Base-by-base conservation (phyloP, 108 stramenopile species). In the Nitzschia inconspicua region DNA sequence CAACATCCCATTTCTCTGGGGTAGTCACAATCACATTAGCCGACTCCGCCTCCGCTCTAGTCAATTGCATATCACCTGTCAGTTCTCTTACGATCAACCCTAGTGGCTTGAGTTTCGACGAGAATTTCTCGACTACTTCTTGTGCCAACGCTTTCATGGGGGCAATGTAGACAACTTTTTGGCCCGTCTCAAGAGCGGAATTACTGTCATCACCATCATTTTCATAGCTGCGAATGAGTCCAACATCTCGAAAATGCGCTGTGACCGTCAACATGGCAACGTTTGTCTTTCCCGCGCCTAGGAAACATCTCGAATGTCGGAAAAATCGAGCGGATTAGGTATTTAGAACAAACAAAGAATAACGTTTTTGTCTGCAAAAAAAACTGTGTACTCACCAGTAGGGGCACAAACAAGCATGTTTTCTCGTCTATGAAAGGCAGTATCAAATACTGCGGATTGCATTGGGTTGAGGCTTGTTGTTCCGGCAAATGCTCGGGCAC, bases 61-160 rank as follows among this genome's bases (percentile, higher is more conserved):
- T 91, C 7, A 99, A 79, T 68, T 99, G 99, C 96, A 96, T 98
- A 75, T 99, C 99, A 19, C 99, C 99, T 6, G 99, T 99, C 76
- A 96, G 73, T 71, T 99, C 99, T 18, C 78, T 63, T 0, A 98
- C 97, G 61, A 94, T 79, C 46, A 98, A 59, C 1, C 87, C 73
- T 24, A 98, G 76, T 10, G 82, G 71, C 51, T 91, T 89, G 31
- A 99, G 84, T 42, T 95, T 86, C 63, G 89, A 73, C 6, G 75
- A 70, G 57, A 98, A 99, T 70, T 99, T 99, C 44, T 90, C 94
- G 24, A 97, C 96, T 8, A 99, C 97, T 78, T 99, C 99, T 73
- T 98, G 97, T 11, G 99, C 99, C 63, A 99, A 85, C 3, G 99
- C 99, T 67, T 99, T 99, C 98, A 99, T 98, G 1, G 99, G 99